phyloP scores from a whole-genome alignment of 2,329 filamentous ascomycete genomes.

The Aspergillus awamori region DNA sequence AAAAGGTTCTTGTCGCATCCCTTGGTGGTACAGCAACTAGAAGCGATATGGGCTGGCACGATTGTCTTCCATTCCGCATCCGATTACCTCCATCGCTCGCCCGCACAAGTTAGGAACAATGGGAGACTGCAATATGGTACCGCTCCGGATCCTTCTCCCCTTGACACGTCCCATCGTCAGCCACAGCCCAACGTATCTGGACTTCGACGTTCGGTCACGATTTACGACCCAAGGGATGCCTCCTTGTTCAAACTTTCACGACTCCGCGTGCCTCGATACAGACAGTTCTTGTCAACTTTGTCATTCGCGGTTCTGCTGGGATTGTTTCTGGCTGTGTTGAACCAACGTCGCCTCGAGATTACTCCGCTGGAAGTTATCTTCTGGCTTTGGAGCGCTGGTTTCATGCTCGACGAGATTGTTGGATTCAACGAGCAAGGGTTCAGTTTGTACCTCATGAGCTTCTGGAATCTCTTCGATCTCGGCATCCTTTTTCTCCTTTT shows the following conservation, averaged over 20 bases:
- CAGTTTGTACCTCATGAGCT: constrained; percentile 93
- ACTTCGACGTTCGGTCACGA: constrained; percentile 70
- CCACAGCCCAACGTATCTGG: constrained; percentile 24
- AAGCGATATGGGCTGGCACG: constrained; percentile 94
- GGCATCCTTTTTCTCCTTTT: constrained; percentile 85
- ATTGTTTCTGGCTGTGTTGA: constrained; percentile 81
- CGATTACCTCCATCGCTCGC: constrained; percentile 75
- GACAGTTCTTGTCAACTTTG: constrained; percentile 84
- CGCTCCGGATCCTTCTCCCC: constrained; percentile 17
- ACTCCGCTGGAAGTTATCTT: constrained; percentile 85
- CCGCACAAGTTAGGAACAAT: constrained; percentile 39
- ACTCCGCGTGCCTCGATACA: constrained; percentile 85
- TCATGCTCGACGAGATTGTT: constrained; percentile 94
- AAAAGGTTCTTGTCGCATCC: constrained; percentile 93
- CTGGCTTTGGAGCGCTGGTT: constrained; percentile 97
- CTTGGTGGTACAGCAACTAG: constrained; percentile 88
- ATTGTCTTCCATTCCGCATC: constrained; percentile 92
- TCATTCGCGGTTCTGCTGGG: constrained; percentile 84
- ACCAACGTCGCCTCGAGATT: constrained; percentile 74
- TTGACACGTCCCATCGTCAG: constrained; percentile 15
- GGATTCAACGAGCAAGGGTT: constrained; percentile 97
- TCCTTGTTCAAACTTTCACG: constrained; percentile 90
- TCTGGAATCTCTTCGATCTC: constrained; percentile 95
- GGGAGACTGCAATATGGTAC: constrained; percentile 31
- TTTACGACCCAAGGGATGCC: constrained; percentile 89